Base-by-base conservation (phyloP, 441 rosid species). In the Erysimum pusillum region DNA sequence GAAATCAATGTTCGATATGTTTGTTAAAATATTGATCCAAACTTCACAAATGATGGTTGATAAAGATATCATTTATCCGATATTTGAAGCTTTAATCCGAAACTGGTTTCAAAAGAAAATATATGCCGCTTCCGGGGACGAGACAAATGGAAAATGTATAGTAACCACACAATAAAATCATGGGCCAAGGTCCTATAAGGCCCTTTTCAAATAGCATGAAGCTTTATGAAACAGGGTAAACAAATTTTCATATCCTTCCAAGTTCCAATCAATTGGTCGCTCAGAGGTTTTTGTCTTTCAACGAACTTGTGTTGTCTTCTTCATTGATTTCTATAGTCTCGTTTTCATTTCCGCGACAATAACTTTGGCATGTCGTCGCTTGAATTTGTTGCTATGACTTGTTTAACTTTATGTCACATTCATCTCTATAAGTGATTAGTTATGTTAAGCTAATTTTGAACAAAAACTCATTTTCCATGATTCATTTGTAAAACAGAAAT, bases 201-300 rank as follows among this genome's bases (percentile, higher is more conserved):
- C 78, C 67, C 17, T 18, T 36, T 12, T 11, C 38, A 25, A 13
- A 66, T 36, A 58, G 35, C 61, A 28, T 18, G 7, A 36, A 25
- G 22, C 39, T 46, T 20, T 3, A 11, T 0, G 62, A 42, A 28
- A 15, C 20, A 41, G n/a, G n/a, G 4, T 54, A 34, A 15, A 20
- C 17, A 53, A 64, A 10, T 11, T 53, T 9, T 35, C 10, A 56
- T 45, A 44, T 31, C 31, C 15, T 14, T 44, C 17, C 28, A 74
- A 74, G n/a, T 14, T 44, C 17, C 28, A 74, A 74, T 10, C 56
- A 57, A 45, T 54, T 17, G 36, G 71, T 74, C 36, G 12, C 13
- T 54, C 56, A n/a, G 18, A 17, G 6, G 20, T n/a, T 18, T 28
- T 31, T 20, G 0, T 45, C 6, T 34, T 58, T 64, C 14, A 4